Percentiles rank a stretch among this genome's conserved stretches.
phyloP scores from a whole-genome alignment of 2,329 filamentous ascomycete species.

The Colletotrichum magnum region DNA sequence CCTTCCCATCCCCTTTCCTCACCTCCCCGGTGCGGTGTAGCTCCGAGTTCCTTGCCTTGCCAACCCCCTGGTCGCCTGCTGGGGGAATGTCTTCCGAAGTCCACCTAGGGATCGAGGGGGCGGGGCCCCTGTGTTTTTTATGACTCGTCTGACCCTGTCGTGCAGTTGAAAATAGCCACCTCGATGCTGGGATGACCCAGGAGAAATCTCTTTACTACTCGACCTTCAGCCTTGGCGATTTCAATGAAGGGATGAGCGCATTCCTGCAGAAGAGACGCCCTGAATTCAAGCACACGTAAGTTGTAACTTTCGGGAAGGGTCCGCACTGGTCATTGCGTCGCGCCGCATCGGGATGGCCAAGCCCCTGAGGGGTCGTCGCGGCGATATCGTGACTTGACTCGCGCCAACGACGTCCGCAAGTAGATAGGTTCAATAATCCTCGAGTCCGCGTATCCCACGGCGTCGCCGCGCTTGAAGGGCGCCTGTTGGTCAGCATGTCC shows the following conservation, averaged over 20 bases:
- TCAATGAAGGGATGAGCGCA: constrained; percentile 56
- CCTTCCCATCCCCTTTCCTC: not conserved
- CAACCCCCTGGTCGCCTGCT: not conserved
- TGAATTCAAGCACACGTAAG: constrained; percentile 43
- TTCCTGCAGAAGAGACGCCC: constrained; percentile 57
- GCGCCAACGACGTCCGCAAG: not conserved
- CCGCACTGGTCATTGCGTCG: constrained; percentile 1
- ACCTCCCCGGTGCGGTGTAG: no score
- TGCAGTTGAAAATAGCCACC: constrained; percentile 57
- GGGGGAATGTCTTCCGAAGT: not conserved
- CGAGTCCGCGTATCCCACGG: not conserved
- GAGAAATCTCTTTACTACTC: constrained; percentile 55
- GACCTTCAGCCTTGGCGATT: constrained; percentile 55
- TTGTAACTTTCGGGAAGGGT: constrained; percentile 20
- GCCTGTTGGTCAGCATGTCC: not conserved
- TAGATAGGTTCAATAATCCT: not conserved
- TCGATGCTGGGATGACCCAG: constrained; percentile 55
- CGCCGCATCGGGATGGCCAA: not conserved
- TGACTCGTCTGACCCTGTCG: constrained; percentile 41
- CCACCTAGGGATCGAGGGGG: constrained; percentile 10
- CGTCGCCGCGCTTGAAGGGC: not conserved
- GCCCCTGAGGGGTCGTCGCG: constrained; percentile 10
- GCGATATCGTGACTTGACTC: constrained; percentile 15
- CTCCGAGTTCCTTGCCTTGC: no score
- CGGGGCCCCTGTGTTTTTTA: constrained; percentile 3